Evolutionary conservation across 2,329 filamentous ascomycete genomes (phyloP), one percentile per base, ranked within the genome.

Genomic region (Aspergillus piperis): DNA sequence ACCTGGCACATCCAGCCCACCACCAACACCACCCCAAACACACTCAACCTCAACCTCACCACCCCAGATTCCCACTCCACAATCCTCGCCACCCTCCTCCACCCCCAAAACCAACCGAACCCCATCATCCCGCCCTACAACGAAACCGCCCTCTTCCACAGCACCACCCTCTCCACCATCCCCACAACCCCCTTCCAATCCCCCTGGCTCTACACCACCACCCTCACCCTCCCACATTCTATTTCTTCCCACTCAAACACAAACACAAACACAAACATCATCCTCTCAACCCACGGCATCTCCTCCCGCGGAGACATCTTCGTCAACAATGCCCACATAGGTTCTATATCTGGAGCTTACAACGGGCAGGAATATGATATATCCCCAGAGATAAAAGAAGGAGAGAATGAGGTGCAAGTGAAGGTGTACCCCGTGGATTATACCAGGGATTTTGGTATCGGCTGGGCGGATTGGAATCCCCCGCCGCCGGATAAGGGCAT

Each of bases 391-490:
- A 42, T 83, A 0, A 72, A 75, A 1, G 63, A 66, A 0, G 75
- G 77, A 0, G 55, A 62, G 0, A 88, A 88, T 64, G 81, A 81
- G 0, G 62, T 89, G 2, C 75, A 83, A 1, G 79, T 88, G 17
- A 77, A 78, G 41, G 82, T 80, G 0, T 80, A 87, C 63, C 85
- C 86, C 0, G 87, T 86, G 0, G 77, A 86, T 62, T 88, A 87
- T 68, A 78, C 83, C 15, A 78, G 82, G 23, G 85, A 88, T 61
- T 81, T 88, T 55, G 85, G 82, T 0, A 72, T 86, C 8, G 84
- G 84, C 0, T 88, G 86, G 58, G 81, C 85, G 0, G 85, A 88
- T 65, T 88, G 86, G 85, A 87, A 87, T 57, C 84, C 84, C 0
- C 82, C 83, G 57, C 84, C 86, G 0, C 80, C 84, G 0, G 86